These are phyloP conservation scores for Phytophthora megakarya DNA, from an alignment of 352 stramenopile genomes.

Conservation along the genomic window DNA sequence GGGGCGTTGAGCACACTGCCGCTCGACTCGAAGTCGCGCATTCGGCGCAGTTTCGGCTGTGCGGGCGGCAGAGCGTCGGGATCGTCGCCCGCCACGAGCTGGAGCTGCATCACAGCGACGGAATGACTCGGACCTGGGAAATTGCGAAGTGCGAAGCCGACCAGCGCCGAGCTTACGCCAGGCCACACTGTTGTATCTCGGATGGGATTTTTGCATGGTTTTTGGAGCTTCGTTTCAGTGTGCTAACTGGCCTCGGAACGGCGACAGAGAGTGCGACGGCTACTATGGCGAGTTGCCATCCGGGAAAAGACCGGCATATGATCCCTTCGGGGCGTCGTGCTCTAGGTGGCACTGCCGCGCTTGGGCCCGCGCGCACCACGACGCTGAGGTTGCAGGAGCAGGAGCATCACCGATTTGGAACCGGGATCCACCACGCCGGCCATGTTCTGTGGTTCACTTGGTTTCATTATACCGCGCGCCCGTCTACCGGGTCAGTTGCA, in stretches of 20 bases:
- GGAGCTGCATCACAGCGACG: constrained; percentile 28
- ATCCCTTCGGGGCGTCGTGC: constrained; percentile 12
- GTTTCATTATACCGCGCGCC: constrained; percentile 29
- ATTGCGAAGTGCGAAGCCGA: constrained; percentile 35
- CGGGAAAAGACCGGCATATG: constrained; percentile 11
- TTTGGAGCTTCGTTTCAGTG: constrained; percentile 45
- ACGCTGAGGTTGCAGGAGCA: neutral
- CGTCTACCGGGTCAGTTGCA: constrained; percentile 29
- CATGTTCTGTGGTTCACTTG: constrained; percentile 12
- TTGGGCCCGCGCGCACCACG: neutral
- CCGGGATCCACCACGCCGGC: constrained; percentile 17
- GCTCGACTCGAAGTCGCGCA: constrained; percentile 54
- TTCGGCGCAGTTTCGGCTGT: constrained; percentile 19
- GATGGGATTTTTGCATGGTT: constrained; percentile 41
- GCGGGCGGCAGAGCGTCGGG: constrained; percentile 13
- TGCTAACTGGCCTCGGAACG: constrained; percentile 29
- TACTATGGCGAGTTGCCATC: constrained; percentile 14
- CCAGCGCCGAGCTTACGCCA: constrained; percentile 35
- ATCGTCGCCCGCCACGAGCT: constrained; percentile 36
- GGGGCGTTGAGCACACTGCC: constrained; percentile 46
- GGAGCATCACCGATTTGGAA: constrained; percentile 17
- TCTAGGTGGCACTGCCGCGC: neutral
- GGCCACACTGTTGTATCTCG: constrained; percentile 37
- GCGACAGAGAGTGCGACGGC: constrained; percentile 15
- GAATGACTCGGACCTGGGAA: constrained; percentile 13